These are phyloP conservation scores for Entomortierella chlamydospora DNA, from an alignment of 192 early-diverging fungal genomes.

Conservation along the genomic window DNA sequence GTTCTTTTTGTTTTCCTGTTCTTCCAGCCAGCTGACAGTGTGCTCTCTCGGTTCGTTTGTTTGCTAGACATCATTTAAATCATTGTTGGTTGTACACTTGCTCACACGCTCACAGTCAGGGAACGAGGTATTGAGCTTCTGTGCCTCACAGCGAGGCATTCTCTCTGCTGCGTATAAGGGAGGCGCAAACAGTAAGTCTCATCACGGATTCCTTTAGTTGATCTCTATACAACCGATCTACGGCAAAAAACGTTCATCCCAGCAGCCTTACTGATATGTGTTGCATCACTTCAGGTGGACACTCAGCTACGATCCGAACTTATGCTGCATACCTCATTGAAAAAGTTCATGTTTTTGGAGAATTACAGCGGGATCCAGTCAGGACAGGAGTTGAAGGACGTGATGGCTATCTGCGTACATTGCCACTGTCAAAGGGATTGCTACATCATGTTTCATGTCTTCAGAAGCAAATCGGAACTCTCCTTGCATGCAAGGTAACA, in stretches of 20 bases:
- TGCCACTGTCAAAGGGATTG: slow-evolving; percentile 69
- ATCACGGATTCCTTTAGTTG: neutral
- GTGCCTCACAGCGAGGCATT: slow-evolving; percentile 50
- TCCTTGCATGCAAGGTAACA: slow-evolving; percentile 80
- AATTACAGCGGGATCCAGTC: slow-evolving; percentile 75
- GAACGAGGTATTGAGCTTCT: slow-evolving; percentile 67
- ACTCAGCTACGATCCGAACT: slow-evolving; percentile 71
- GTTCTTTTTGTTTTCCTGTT: too few relatives aligned
- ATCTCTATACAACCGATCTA: too few relatives aligned
- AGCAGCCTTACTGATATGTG: too few relatives aligned
- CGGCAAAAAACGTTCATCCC: too few relatives aligned
- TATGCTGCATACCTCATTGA: slow-evolving; percentile 81
- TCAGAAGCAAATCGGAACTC: slow-evolving; percentile 74
- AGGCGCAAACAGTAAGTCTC: slow-evolving; percentile 49
- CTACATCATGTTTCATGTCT: slow-evolving; percentile 70
- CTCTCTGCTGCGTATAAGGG: slow-evolving; percentile 52
- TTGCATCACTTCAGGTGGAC: slow-evolving; percentile 31
- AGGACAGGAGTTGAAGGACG: slow-evolving; percentile 54
- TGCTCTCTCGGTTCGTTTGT: neutral
- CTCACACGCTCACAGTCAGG: slow-evolving; percentile 77
- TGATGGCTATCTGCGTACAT: slow-evolving; percentile 64
- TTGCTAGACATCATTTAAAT: slow-evolving; percentile 78
- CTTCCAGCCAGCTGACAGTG: too few relatives aligned
- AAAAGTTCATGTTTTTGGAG: slow-evolving; percentile 71
- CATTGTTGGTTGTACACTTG: slow-evolving; percentile 77